phyloP scores from a whole-genome alignment of 2,329 filamentous ascomycete species.

The Pseudogymnoascus sp. region DNA sequence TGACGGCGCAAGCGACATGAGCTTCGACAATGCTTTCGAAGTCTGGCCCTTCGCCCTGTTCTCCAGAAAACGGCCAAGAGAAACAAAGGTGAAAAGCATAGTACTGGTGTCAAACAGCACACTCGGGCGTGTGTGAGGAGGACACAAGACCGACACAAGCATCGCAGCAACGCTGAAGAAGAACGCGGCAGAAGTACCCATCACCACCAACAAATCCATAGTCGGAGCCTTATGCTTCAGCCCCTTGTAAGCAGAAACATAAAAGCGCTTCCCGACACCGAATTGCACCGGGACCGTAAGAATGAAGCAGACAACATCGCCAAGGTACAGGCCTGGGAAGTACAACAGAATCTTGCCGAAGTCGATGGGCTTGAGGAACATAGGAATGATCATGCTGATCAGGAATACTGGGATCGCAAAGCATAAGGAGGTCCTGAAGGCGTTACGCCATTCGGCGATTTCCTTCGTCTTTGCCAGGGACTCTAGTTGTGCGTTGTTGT shows the following conservation, averaged over 20 bases:
- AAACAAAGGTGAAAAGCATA: slow-evolving; percentile 96
- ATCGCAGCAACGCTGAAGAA: slow-evolving; percentile 90
- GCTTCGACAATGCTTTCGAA: slow-evolving; percentile 79
- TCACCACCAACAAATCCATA: slow-evolving; percentile 92
- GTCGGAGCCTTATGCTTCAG: slow-evolving; percentile 85
- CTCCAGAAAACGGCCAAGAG: slow-evolving; percentile 82
- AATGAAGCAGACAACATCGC: slow-evolving; percentile 73
- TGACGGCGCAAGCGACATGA: slow-evolving; percentile 93
- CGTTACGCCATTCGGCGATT: slow-evolving; percentile 83
- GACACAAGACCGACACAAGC: slow-evolving; percentile 67
- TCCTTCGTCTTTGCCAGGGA: slow-evolving; percentile 94
- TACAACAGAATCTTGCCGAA: slow-evolving; percentile 62
- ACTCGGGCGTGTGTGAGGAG: slow-evolving; percentile 70
- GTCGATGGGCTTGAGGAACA: slow-evolving; percentile 69
- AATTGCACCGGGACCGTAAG: slow-evolving; percentile 94
- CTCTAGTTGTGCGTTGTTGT: slow-evolving; percentile 94
- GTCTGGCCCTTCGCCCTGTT: slow-evolving; percentile 95
- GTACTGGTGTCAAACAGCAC: slow-evolving; percentile 97
- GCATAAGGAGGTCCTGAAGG: slow-evolving; percentile 66
- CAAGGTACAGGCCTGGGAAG: slow-evolving; percentile 71
- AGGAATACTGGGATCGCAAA: slow-evolving; percentile 89
- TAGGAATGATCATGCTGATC: slow-evolving; percentile 89
- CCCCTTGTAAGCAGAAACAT: slow-evolving; percentile 86
- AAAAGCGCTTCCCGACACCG: slow-evolving; percentile 90
- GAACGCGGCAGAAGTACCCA: slow-evolving; percentile 92